These are phyloP conservation scores for Ophiostoma australiae DNA, from an alignment of 2,329 filamentous ascomycete species.

Conservation along the genomic window DNA sequence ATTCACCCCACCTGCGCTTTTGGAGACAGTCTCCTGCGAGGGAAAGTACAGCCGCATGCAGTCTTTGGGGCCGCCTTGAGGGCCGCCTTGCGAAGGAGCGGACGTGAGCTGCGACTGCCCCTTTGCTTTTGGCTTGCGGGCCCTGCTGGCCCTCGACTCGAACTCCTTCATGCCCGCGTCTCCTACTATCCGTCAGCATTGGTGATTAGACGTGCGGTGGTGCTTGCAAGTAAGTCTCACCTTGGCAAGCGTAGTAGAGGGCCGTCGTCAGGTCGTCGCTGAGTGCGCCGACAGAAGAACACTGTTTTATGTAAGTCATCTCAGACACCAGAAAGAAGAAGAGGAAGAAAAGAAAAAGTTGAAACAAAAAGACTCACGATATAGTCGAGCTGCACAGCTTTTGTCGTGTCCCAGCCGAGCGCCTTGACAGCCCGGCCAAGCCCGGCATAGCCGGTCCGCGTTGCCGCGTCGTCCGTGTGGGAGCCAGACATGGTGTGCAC, in stretches of 20 bases:
- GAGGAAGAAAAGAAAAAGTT: no score
- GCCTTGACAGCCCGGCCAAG: slow-evolving; percentile 61
- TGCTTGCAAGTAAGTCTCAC: slow-evolving; percentile 33
- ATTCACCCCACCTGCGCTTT: slow-evolving; percentile 57
- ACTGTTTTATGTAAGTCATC: slow-evolving; percentile 39
- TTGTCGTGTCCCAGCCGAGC: slow-evolving; percentile 55
- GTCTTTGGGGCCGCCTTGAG: slow-evolving; percentile 29
- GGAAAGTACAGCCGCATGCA: slow-evolving; percentile 76
- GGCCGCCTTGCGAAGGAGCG: background rate
- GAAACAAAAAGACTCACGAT: slow-evolving; percentile 46
- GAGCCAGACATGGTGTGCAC: slow-evolving; percentile 70
- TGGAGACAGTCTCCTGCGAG: slow-evolving; percentile 61
- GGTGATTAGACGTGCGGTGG: background rate
- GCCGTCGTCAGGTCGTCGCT: slow-evolving; percentile 60
- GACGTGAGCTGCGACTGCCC: slow-evolving; percentile 20
- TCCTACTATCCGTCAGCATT: slow-evolving; percentile 29
- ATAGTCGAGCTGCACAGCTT: slow-evolving; percentile 64
- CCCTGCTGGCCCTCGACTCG: slow-evolving; percentile 36
- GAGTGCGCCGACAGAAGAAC: slow-evolving; percentile 76
- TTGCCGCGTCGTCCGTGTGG: slow-evolving; percentile 45
- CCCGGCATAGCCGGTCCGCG: slow-evolving; percentile 62
- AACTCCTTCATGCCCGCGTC: slow-evolving; percentile 46
- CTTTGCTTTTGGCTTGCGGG: slow-evolving; percentile 29
- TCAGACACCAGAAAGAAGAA: no score
- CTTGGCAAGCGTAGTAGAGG: slow-evolving; percentile 53